Percentiles rank a stretch among this genome's conserved stretches.
phyloP scores from a whole-genome alignment of 108 stramenopile species.

The Poteriospumella lacustris region DNA sequence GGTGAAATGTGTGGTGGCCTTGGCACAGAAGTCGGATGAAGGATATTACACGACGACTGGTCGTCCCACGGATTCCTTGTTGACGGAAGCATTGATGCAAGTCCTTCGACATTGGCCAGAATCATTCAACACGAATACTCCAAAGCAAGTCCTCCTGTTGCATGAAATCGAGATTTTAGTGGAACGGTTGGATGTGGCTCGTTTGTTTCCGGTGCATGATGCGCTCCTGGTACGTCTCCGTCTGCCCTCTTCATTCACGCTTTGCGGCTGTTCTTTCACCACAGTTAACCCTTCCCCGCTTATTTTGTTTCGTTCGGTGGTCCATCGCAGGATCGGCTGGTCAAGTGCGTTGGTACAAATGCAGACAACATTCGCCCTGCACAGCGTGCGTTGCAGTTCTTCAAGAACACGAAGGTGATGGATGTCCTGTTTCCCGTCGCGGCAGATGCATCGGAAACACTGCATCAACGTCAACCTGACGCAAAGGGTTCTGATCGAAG shows the following conservation, averaged over 20 bases:
- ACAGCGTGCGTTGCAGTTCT: slow-evolving; percentile 9
- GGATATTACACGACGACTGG: neutral
- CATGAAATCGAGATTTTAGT: slow-evolving; percentile 50
- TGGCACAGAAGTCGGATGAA: neutral
- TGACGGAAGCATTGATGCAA: neutral
- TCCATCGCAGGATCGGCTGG: neutral
- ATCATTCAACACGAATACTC: slow-evolving; percentile 50
- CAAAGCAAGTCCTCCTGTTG: slow-evolving; percentile 56
- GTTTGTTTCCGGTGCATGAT: neutral
- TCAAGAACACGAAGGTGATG: neutral
- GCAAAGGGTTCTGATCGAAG: too few relatives aligned
- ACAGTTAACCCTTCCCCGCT: neutral
- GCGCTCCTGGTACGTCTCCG: neutral
- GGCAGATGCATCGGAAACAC: too few relatives aligned
- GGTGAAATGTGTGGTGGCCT: neutral
- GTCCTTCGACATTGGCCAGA: slow-evolving; percentile 44
- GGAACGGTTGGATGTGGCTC: neutral
- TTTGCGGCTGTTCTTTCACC: neutral
- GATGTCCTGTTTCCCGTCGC: too few relatives aligned
- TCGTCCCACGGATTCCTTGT: neutral
- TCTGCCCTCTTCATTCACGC: too few relatives aligned
- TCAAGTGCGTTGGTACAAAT: neutral
- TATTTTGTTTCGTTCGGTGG: neutral
- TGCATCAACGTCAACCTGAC: too few relatives aligned
- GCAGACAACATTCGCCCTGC: slow-evolving; percentile 13